phyloP scores from a whole-genome alignment of 139 green algal genomes.

The Picochlorum sp. region DNA sequence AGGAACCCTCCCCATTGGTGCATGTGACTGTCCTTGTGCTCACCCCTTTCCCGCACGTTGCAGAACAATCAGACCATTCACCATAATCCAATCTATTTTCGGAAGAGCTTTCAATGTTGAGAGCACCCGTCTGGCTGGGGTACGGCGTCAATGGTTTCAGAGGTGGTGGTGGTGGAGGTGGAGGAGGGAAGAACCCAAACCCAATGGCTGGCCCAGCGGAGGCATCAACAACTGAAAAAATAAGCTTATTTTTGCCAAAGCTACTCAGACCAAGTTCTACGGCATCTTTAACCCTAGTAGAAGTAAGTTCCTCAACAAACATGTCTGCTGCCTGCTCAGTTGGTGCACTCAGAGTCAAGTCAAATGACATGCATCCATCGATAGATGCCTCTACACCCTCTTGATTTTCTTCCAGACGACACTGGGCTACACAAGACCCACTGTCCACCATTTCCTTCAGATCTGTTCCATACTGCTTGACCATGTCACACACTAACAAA shows the following conservation, averaged over 20 bases:
- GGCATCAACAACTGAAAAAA: conserved; percentile 12
- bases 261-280: conserved; percentile 17
- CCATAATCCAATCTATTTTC: conserved; percentile 11
- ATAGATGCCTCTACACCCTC: neutral
- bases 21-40: conserved; percentile 17
- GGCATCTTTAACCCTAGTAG: neutral
- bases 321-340: neutral
- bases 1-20: neutral
- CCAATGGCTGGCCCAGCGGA: conserved; percentile 7
- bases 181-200: conserved; percentile 29
- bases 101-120: neutral
- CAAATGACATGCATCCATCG: neutral
- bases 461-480: neutral
- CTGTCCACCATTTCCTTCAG: neutral
- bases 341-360: neutral
- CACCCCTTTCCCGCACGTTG: conserved; percentile 22
- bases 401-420: neutral
- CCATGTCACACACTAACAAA: neutral
- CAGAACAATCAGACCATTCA: conserved; percentile 25
- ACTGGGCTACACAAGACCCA: neutral
- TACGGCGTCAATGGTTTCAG: conserved; percentile 7
- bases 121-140: neutral
- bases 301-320: conserved; percentile 1
- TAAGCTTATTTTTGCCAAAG: conserved; percentile 3
- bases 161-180: conserved; percentile 10